Base-by-base conservation (phyloP, 1,139 yeast species). In the Saccharomyces pastorianus region DNA sequence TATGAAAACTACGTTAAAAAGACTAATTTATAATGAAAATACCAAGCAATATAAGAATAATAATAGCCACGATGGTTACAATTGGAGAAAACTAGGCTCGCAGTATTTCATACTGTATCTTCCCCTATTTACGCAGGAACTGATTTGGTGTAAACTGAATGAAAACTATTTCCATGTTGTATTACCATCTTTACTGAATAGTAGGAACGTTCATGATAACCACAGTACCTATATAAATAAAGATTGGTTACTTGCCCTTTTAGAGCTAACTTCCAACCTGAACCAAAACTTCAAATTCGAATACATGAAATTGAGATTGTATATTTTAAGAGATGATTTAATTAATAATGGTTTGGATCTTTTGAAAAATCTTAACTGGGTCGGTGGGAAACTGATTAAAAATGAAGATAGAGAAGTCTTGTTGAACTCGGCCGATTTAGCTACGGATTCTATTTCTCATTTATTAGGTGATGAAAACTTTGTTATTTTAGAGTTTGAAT, bases 401-500 rank as follows among this genome's bases (percentile, higher is more conserved):
- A 66, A 67, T 53, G 70, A 66, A 51, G 55, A 61, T 51, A 56
- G 66, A 44, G 51, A 55, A 50, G 8, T 53, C 50, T 31, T 47
- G 49, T 14, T 46, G 50, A 48, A 25, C 31, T 51, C 23, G 50
- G 52, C 20, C 27, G 50, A 20, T 32, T 47, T 7, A 27, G 34
- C 53, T 4, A 27, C 52, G 27, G 59, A 59, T 47, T 64, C 61
- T 13, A 48, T 59, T 11, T 38, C 44, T 9, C 26, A 20, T 31
- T 51, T 62, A 32, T 51, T 61, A 20, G 59, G 62, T 6, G 70
- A 67, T 55, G 69, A 66, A 47, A 56, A 61, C 32, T 66, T 58
- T 51, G 55, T 68, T 23, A 60, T 67, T 13, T 41, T 68, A 28
- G 68, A 67, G 51, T 67, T 67, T 52, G 69, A 67, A 47, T 62